Evolutionary conservation across 1,139 yeast species (phyloP), one percentile per base, ranked within the genome.

Genomic region (Zygotorulaspora mrakii): DNA sequence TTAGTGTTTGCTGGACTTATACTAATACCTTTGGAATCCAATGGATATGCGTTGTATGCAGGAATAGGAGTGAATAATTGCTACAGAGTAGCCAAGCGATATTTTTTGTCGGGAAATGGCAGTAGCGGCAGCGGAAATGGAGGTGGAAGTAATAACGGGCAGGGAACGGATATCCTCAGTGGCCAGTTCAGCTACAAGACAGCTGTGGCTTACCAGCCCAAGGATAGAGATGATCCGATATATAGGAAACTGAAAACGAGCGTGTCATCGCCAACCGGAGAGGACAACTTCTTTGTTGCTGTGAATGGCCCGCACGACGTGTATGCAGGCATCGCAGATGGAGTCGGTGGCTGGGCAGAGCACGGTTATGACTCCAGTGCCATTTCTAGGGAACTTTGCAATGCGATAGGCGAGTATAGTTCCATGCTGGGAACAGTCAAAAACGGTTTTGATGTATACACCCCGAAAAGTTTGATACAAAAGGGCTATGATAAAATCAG

Each of bases 281-380:
- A 89, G 58, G 98, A 89, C 61, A 85, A 87, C 52, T 82, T 76
- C 54, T 81, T 89, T 51, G 70, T 79, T 25, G 69, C 79, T 5
- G 50, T 53, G 28, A 62, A 58, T 10, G 62, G 67, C 6, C 57
- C 66, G 17, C 57, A 61, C 14, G 68, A 67, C 9, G 71, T 76
- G 7, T 71, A 72, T 27, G 71, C 86, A 6, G 97, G 96, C 7
- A 96, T 91, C 1, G 91, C 96, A 2, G 98, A 91, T 63, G 98
- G 98, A 13, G 97, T 91, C 4, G 97, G 97, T 12, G 97, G 97
- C 1, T 91, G 97, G 96, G 76, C 87, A 2, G 91, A 85, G 50
- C 81, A 86, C 29, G 96, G 96, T 0, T 84, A 80, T 52, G 96
- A 89, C 60, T 85, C 96, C 1, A 76, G 83, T 44, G 89, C 89